Evolutionary conservation across 148 eudicot genomes (phyloP), one percentile per base, ranked within the genome.

Genomic region (Silene conica): DNA sequence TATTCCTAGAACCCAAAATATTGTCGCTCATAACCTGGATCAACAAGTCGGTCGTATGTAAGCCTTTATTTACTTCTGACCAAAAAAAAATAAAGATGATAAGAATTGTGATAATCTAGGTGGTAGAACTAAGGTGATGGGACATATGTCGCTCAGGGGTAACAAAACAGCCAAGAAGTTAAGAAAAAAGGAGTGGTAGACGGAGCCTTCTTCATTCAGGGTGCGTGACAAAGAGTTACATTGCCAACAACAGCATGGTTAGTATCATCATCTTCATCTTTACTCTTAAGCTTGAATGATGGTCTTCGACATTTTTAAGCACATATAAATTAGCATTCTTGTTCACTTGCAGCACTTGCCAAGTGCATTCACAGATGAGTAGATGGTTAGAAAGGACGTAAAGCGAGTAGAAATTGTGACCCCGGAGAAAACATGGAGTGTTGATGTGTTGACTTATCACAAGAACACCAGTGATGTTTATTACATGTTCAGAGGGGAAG

Each of bases 261-360:
- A 6, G 34, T 16, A 41, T 3, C 16, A 13, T 15, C 43, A 14
- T 63, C 3, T 8, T 8, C 23, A 15, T n/a, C n/a, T n/a, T n/a
- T n/a, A n/a, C n/a, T n/a, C n/a, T n/a, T n/a, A n/a, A n/a, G n/a
- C n/a, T n/a, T n/a, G n/a, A 63, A 0, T 14, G 0, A 20, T 63
- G 43, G 3, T 15, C 22, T 57, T 57, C 9, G 13, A 16, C 13
- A 23, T 16, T 25, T 63, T 5, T 0, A 28, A 23, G 6, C 14
- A 12, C n/a, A n/a, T n/a, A n/a, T n/a, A 56, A 0, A 12, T 56
- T 56, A 63, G 1, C 1, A 25, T 5, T 63, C 19, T 15, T 11
- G 43, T 15, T 63, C 28, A 63, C 8, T 4, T 73, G 70, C 59
- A 74, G 76, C 57, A 74, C 28, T n/a, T 74, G 10, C 76, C 76